Evolutionary conservation across 2,329 filamentous ascomycete species (phyloP).

Genomic region (Stagonosporopsis rhizophila): DNA sequence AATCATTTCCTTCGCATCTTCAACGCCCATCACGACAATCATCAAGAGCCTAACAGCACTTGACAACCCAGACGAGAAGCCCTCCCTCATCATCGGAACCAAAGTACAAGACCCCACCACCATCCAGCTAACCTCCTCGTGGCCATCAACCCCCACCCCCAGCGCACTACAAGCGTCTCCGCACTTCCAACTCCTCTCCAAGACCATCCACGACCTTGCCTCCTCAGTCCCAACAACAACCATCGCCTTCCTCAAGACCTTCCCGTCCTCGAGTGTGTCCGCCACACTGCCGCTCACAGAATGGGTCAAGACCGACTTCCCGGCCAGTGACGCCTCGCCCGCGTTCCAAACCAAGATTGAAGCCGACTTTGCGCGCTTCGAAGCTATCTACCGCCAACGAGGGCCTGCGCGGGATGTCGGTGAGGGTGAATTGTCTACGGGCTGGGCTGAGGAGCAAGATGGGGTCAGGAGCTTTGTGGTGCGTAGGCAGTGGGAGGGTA

Average conservation of each 20-base stretch:
- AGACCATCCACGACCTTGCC: neutral
- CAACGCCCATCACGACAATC: neutral
- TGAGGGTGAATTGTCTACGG: neutral
- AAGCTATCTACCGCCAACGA: neutral
- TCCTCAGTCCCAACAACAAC: neutral
- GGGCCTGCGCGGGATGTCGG: neutral
- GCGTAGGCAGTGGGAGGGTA: neutral
- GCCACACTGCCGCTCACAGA: neutral
- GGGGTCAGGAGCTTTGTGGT: neutral
- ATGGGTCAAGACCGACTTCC: slow-evolving; percentile 1
- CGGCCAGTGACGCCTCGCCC: neutral
- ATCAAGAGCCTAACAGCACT: neutral
- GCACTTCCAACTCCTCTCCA: neutral
- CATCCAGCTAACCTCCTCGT: slow-evolving; percentile 1
- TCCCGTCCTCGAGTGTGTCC: neutral
- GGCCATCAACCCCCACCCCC: neutral
- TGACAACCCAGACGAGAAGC: neutral
- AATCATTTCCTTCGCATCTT: neutral
- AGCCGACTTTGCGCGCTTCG: neutral
- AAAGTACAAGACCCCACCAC: neutral
- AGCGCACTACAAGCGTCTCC: neutral
- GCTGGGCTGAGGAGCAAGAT: slow-evolving; percentile 4
- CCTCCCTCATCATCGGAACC: neutral
- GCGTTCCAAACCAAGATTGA: neutral
- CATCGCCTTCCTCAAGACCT: neutral